Evolutionary conservation across 2,329 filamentous ascomycete species (phyloP).

Genomic region (Fusarium miscanthi): DNA sequence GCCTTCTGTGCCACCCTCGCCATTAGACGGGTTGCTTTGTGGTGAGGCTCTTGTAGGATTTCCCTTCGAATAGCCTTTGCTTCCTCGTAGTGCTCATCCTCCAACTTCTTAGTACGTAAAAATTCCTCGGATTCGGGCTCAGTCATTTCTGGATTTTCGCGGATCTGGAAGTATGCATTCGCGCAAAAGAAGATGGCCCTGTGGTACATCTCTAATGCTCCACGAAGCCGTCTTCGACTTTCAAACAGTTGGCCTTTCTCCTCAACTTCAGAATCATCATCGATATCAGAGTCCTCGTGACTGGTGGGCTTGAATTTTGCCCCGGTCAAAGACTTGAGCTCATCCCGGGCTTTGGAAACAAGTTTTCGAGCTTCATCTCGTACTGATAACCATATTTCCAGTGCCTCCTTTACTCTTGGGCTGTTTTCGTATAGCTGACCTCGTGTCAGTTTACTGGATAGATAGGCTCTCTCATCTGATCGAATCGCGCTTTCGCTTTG

Average conservation of each 20-base stretch:
- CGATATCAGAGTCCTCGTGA: constrained; percentile 29
- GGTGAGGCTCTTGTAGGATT: constrained; percentile 69
- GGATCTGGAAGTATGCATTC: constrained; percentile 86
- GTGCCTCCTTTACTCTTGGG: constrained; percentile 72
- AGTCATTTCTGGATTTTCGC: constrained; percentile 73
- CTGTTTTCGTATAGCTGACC: constrained; percentile 86
- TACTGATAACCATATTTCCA: constrained; percentile 75
- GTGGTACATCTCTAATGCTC: constrained; percentile 82
- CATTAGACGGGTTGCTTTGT: constrained; percentile 65
- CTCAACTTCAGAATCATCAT: constrained; percentile 51
- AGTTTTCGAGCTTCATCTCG: constrained; percentile 60
- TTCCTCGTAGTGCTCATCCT: constrained; percentile 78
- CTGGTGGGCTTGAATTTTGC: constrained; percentile 9
- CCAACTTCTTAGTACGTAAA: constrained; percentile 72
- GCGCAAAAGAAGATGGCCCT: constrained; percentile 86
- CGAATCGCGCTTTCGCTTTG: constrained; percentile 77
- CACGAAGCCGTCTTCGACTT: constrained; percentile 73
- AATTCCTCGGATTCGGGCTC: constrained; percentile 75
- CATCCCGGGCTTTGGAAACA: constrained; percentile 72
- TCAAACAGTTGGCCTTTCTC: constrained; percentile 61
- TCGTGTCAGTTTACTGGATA: constrained; percentile 71
- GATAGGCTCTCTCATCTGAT: constrained; percentile 73
- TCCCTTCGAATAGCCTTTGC: constrained; percentile 84
- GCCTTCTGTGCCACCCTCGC: constrained; percentile 66
- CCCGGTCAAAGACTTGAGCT: constrained; percentile 63